Base-by-base conservation (phyloP, 2,329 filamentous ascomycete genomes). In the Aspergillus tamarii region DNA sequence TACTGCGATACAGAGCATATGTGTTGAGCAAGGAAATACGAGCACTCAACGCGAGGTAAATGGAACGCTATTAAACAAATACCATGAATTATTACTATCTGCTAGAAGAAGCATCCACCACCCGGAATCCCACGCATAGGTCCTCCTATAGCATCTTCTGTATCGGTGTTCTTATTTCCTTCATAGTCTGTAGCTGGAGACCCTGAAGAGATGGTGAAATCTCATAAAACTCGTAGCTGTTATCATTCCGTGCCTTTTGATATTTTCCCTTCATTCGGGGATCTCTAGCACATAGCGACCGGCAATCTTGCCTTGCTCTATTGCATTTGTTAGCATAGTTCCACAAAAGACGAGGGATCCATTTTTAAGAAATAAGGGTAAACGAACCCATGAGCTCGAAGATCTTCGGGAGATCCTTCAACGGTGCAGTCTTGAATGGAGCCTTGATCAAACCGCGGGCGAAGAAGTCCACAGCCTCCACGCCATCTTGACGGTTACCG, bases 401-500 rank as follows among this genome's bases (percentile, higher is more conserved):
- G n/a, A 97, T 90, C 61, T 87, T 85, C 68, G 90, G 87, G 67
- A 98, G 84, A 80, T 97, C 85, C 73, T 88, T 90, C 64, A 97
- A 84, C 16, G 93, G 92, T 59, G 93, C 88, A 9, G 87, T 87
- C 89, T 97, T 96, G 87, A 86, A 95, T 9, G 94, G 94, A 6
- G 89, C 89, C 76, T 92, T 90, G 85, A 98, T 94, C 67, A 96
- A 81, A 19, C 94, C 94, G 26, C 91, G 86, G 62, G 86, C 83
- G 84, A 88, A 97, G 83, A 97, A 97, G 70, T 97, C 94, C 66
- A 98, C 84, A 3, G 94, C 94, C 83, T 98, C 94, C 59, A 89
- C 87, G 1, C 89, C 90, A 77, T 98, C 94, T 76, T 91, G 89
- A 70, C 94, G 88, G 84, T 96, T 97, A 63, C 94, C 94, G 70